Evolutionary conservation across 495 filamentous ascomycete species (phyloP), one percentile per base, ranked within the genome.

Genomic region (Neurospora hispaniola): DNA sequence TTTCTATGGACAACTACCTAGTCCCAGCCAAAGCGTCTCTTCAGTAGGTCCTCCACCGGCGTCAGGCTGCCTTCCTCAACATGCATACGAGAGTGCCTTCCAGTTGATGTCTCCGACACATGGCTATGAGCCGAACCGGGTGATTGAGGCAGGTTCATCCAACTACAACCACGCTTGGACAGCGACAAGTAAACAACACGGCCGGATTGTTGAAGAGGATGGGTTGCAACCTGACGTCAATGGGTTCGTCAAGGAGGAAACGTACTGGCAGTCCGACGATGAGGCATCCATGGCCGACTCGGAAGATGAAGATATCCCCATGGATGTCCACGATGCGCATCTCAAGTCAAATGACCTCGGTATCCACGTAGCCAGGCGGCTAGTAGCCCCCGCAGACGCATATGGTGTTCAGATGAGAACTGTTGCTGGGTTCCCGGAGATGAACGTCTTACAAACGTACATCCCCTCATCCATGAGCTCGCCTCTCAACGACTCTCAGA

Each of bases 401-500:
- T 81, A 81, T 44, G 82, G 81, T 27, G 79, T 79, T 8, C 78
- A 78, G 68, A 82, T 79, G 68, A 78, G 81, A 74, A 82, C 79
- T 4, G 82, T 84, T 85, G 88, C 76, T 69, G 81, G 78, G 40
- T 76, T 81, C 75, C 76, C 76, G 16, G 72, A 80, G 35, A 74
- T 82, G 1, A 91, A 92, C 71, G 85, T 94, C n/a, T 87, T 99
- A 11, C 89, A 91, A 12, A 88, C 87, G 1, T 98, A 99, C 75
- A 85, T 85, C 18, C 91, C 94, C 5, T 89, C 92, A 5, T 86
- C 90, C 35, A 84, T 87, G 23, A 93, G 90, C 4, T 94, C 93
- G 42, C 96, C 94, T 6, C 82, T 98, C 35, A 92, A 90, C 76
- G 94, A 98, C 77, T 86, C 89, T 3, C 89, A 90, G 72, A 96